Conservation (phyloP, 495 filamentous ascomycete genomes). For the Lasiosphaeria hispida region DNA sequence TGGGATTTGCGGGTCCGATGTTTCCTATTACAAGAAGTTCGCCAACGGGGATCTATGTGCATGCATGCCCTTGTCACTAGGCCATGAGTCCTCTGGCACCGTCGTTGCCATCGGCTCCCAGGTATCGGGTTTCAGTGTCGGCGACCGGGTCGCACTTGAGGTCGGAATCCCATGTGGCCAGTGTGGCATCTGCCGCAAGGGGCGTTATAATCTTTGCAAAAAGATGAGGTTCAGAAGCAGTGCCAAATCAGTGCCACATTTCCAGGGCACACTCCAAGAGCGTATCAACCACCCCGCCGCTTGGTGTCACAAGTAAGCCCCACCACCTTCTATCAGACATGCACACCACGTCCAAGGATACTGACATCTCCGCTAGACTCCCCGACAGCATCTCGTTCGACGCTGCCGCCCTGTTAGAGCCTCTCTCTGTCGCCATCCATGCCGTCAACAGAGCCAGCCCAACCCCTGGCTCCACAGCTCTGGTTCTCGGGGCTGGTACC, state of each 20-base stretch:
- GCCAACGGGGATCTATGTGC: conserved; percentile 80
- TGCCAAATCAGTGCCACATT: conserved; percentile 80
- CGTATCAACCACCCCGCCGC: conserved; percentile 81
- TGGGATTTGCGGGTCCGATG: conserved; percentile 79
- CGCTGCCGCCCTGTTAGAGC: conserved; percentile 79
- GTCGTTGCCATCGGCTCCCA: conserved; percentile 62
- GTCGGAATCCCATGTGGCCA: conserved; percentile 78
- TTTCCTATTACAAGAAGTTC: conserved; percentile 82
- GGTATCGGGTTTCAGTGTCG: conserved; percentile 53
- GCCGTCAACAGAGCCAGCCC: conserved; percentile 62
- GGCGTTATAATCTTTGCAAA: conserved; percentile 86
- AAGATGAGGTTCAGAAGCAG: conserved; percentile 78
- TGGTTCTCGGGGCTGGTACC: conserved; percentile 85
- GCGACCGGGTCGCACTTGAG: conserved; percentile 85
- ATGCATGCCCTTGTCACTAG: conserved; percentile 68
- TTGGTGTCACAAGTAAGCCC: conserved; percentile 67
- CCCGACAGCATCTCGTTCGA: conserved; percentile 69
- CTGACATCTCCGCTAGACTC: conserved; percentile 49
- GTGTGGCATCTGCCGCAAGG: conserved; percentile 70
- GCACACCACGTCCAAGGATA: neutral
- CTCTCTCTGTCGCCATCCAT: conserved; percentile 82
- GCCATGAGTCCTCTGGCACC: conserved; percentile 74
- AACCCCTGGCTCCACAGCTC: conserved; percentile 55
- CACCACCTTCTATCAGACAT: conserved; percentile 11
- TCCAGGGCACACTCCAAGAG: conserved; percentile 88